Evolutionary conservation across 2,329 filamentous ascomycete genomes (phyloP), one percentile per base, ranked within the genome.

Genomic region (Diaporthe eres): DNA sequence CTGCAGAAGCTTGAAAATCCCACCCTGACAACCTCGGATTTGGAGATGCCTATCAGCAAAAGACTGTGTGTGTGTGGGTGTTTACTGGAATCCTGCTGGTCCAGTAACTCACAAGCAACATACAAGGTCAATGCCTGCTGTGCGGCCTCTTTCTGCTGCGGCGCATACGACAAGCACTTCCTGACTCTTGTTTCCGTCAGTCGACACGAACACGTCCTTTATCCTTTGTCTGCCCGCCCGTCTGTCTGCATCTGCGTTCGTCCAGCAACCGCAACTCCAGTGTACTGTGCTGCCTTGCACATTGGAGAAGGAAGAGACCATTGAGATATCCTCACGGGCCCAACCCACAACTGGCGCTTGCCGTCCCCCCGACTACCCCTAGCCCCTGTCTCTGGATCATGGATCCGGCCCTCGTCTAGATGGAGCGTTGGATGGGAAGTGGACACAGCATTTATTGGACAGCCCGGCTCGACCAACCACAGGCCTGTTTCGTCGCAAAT

Each of bases 301-400:
- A 47, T 47, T 47, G 39, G 60, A 8, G 53, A 19, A 51, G 63
- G 19, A 37, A 39, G 47, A 47, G 34, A 34, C 34, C 34, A 22
- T 70, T 15, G 13, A 22, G 8, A 42, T 49, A 55, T 53, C 7
- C n/a, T 55, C 47, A 28, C 47, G 34, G 13, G 63, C 28, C 44
- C 28, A 37, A 10, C 37, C 44, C 44, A 51, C 47, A 68, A 22
- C 47, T 42, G 65, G 34, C 55, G 65, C 65, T 70, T 70, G 34
- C 49, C 65, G 65, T 70, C 34, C 65, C 60, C 49, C 47, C 49
- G 49, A 70, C 49, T 70, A 55, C 65, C 65, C 58, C 71, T 65
- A 73, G 71, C 71, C 71, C 71, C 71, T 73, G 71, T 73, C 71
- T 73, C 71, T 73, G 34, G 71, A 73, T 73, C 71, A 61, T 61